Conservation (phyloP, 495 filamentous ascomycete genomes). For the Lepidopterella palustris region DNA sequence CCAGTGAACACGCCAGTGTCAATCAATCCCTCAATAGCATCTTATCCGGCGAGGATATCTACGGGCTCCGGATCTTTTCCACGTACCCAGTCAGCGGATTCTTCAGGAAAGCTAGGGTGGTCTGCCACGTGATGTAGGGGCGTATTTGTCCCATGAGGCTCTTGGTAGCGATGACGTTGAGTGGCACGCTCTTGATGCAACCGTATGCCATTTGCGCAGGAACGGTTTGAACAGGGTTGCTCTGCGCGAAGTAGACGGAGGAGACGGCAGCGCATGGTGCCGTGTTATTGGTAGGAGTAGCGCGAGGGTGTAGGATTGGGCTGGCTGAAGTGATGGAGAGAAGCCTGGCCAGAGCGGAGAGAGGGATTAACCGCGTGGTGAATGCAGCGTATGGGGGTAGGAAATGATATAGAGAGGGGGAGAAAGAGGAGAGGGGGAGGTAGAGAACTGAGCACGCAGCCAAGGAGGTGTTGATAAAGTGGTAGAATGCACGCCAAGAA, state of each 20-base stretch:
- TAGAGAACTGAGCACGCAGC: not conserved
- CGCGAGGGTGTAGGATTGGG: not conserved
- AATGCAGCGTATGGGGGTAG: not conserved
- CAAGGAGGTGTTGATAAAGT: not conserved
- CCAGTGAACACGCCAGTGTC: conserved; percentile 19
- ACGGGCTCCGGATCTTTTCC: conserved; percentile 29
- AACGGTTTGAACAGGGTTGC: not conserved
- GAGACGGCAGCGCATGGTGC: conserved; percentile 19
- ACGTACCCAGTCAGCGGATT: conserved; percentile 33
- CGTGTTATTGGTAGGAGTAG: not conserved
- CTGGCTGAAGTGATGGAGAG: not conserved
- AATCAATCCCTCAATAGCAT: conserved; percentile 23
- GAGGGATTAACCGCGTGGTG: not conserved
- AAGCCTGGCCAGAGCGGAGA: not conserved
- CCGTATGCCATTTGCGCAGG: conserved; percentile 24
- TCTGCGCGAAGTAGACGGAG: conserved; percentile 1
- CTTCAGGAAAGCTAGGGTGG: conserved; percentile 28
- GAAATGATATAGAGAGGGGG: not conserved
- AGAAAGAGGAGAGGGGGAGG: not conserved
- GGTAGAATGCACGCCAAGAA: too few relatives aligned
- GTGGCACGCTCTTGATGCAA: conserved; percentile 24
- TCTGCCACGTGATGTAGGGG: conserved; percentile 35
- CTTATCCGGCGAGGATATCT: conserved; percentile 27
- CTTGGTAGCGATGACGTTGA: conserved; percentile 20
- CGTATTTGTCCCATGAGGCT: conserved; percentile 21